A percentile compares a stretch with the other conserved stretches of the same genome.
Conservation (phyloP, 306 rosid genomes). For the Mimosa bimucronata region DNA sequence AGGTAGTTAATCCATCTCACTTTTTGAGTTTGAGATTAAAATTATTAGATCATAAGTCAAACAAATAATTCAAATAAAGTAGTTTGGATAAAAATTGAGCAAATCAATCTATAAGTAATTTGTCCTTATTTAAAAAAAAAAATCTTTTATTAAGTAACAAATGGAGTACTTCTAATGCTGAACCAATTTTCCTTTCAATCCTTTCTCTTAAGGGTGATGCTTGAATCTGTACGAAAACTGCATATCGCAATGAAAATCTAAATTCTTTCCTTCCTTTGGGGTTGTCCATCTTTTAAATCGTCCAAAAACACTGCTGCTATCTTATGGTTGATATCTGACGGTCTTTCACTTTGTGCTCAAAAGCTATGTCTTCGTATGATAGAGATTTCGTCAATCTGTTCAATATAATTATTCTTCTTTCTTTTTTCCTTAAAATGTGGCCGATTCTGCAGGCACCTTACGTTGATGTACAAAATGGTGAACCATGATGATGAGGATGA, state of each 20-base stretch:
- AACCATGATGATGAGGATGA: slow-evolving; percentile 10
- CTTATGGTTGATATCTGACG: neutral
- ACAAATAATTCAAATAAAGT: too few relatives aligned
- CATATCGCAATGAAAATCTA: neutral
- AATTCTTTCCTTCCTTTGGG: too few relatives aligned
- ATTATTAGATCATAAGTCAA: too few relatives aligned
- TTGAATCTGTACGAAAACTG: neutral
- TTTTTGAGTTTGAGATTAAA: too few relatives aligned
- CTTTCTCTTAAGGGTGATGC: neutral
- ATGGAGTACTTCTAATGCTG: neutral
- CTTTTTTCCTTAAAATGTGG: neutral
- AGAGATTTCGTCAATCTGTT: neutral
- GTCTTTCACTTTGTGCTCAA: neutral
- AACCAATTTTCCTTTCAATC: neutral
- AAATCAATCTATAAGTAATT: too few relatives aligned
- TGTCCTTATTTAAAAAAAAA: too few relatives aligned
- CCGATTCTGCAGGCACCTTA: slow-evolving; percentile 24
- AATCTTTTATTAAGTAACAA: too few relatives aligned
- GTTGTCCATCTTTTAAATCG: neutral
- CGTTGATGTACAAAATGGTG: slow-evolving; percentile 33
- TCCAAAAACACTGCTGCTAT: neutral
- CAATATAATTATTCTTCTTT: neutral
- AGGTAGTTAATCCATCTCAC: too few relatives aligned
- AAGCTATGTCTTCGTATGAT: neutral
- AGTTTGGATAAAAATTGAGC: too few relatives aligned